Evolutionary conservation across 177 flowering plant species (phyloP), one percentile per base, ranked within the genome.

Genomic region (Vitis hybrid): DNA sequence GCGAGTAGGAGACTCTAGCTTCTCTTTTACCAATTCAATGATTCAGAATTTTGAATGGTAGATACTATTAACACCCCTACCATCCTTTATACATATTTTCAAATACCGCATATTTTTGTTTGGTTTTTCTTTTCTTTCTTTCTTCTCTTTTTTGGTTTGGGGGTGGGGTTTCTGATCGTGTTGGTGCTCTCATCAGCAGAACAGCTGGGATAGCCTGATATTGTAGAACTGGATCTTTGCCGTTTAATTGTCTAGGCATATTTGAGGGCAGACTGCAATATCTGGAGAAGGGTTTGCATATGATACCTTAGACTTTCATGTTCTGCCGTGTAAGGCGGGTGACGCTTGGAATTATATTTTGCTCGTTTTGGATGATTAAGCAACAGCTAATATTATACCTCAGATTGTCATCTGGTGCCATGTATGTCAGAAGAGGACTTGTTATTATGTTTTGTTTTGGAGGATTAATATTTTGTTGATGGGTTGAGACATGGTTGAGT

Each of bases 1-100:
- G 70, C 30, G 74, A 75, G 64, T 79, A 72, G 55, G 60, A 48
- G 52, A 14, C 12, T 72, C 27, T 30, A 19, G 57, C 52, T 59
- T 57, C 35, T 27, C 50, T 40, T 30, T 18, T 11, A 11, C 18
- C 24, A 40, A 51, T 62, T 60, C 56, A 2, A n/a, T 67, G 7
- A n/a, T 65, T 50, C 48, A 32, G 66, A 56, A 21, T 52, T 54
- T n/a, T 67, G 46, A 55, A 18, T 60, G 68, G 56, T 62, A 55
- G 52, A 63, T 24, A 27, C 49, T 67, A 58, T 70, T 62, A 67
- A 48, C 51, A 52, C 60, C 13, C 18, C 21, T 69, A 58, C 59
- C 52, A 60, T 62, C 12, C 32, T 70, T 56, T 15, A 19, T 50
- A 11, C 61, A 27, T 16, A 48, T 48, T 56, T 55, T 27, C 30